Conservation (phyloP, 2,329 filamentous ascomycete species). For the Lasiodiplodia hormozganensis region DNA sequence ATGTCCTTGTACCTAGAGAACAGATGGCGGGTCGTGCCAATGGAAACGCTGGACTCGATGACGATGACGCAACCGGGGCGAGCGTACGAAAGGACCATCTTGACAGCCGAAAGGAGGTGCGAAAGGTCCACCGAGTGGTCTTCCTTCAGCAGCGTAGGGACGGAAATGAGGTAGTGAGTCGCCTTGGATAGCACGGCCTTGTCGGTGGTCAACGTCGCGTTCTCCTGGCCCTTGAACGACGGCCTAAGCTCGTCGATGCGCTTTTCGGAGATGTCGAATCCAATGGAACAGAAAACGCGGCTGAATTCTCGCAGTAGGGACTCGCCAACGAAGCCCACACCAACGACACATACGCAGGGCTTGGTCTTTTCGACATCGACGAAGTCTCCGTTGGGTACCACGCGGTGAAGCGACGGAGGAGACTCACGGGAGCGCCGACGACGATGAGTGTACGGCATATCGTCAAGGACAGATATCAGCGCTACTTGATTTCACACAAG, state of each 20-base stretch:
- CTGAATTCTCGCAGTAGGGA: slow-evolving; percentile 57
- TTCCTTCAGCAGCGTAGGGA: slow-evolving; percentile 58
- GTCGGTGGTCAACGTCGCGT: slow-evolving; percentile 31
- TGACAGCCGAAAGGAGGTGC: slow-evolving; percentile 54
- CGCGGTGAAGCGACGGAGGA: not conserved
- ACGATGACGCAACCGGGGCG: slow-evolving; percentile 57
- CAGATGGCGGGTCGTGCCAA: slow-evolving; percentile 61
- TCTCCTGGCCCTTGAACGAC: slow-evolving; percentile 28
- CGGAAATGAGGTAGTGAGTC: slow-evolving; percentile 62
- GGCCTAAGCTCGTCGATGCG: slow-evolving; percentile 31
- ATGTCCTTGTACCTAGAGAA: slow-evolving; percentile 37
- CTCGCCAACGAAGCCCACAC: slow-evolving; percentile 61
- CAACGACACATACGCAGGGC: slow-evolving; percentile 54
- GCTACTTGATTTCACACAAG: slow-evolving; percentile 4
- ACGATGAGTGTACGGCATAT: slow-evolving; percentile 23
- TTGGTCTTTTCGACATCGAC: not conserved
- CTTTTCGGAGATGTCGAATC: slow-evolving; percentile 36
- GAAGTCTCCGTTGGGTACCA: not conserved
- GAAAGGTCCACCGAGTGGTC: slow-evolving; percentile 59
- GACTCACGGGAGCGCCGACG: slow-evolving; percentile 12
- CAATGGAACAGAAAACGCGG: slow-evolving; percentile 51
- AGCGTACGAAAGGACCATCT: slow-evolving; percentile 51
- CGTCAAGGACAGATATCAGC: not conserved
- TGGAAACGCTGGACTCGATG: slow-evolving; percentile 62
- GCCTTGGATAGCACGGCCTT: slow-evolving; percentile 53